phyloP scores from a whole-genome alignment of 345 rosid species.

The Pistacia vera region DNA sequence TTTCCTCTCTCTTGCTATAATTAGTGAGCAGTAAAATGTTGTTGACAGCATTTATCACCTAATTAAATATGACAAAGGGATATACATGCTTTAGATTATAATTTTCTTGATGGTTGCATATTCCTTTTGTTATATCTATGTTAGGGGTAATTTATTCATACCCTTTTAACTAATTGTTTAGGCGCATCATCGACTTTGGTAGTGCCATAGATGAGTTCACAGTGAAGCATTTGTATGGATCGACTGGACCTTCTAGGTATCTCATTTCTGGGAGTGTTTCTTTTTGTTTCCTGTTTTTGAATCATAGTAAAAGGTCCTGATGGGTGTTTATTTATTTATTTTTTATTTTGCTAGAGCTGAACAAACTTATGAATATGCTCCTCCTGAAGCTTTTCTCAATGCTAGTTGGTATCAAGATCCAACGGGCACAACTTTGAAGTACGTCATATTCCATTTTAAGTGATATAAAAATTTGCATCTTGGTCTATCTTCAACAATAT shows the following conservation, averaged over 20 bases:
- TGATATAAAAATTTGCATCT: neutral
- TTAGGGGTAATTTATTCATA: constrained; percentile 12
- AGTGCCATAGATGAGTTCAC: constrained; percentile 90
- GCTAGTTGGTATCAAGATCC: constrained; percentile 80
- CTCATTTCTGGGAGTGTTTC: constrained; percentile 15
- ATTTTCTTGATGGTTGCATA: neutral
- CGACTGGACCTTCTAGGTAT: constrained; percentile 91
- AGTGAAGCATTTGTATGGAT: constrained; percentile 74
- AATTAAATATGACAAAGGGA: neutral
- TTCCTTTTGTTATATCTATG: neutral
- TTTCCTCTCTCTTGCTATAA: neutral
- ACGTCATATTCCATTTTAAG: constrained; percentile 28
- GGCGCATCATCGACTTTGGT: constrained; percentile 98
- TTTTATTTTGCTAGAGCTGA: constrained; percentile 62
- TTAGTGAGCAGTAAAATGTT: neutral
- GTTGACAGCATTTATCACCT: neutral
- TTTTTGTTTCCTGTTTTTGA: neutral
- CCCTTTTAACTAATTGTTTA: constrained; percentile 31
- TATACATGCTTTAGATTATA: neutral
- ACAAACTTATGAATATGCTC: constrained; percentile 81
- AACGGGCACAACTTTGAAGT: constrained; percentile 57
- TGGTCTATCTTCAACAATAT: constrained; percentile 1
- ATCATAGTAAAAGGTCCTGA: neutral
- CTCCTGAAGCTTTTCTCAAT: constrained; percentile 89
- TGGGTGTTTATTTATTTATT: neutral